These are phyloP conservation scores for Colletotrichum nymphaeae DNA, from an alignment of 2,329 filamentous ascomycete genomes.

Conservation along the genomic window DNA sequence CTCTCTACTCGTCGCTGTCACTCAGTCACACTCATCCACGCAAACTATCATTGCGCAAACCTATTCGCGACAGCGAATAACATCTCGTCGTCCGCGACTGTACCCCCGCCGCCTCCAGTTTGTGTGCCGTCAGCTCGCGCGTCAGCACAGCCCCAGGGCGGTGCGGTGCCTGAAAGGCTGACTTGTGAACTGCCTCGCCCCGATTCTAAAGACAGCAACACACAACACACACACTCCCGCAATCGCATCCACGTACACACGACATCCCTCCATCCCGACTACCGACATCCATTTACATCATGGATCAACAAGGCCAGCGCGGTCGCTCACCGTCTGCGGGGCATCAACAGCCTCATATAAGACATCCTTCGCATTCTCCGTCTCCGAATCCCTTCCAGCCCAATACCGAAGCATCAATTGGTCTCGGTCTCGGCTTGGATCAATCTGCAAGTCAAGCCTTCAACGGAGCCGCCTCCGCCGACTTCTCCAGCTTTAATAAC, in stretches of 20 bases:
- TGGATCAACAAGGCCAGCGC: slow-evolving; percentile 56
- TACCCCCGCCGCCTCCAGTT: slow-evolving; percentile 33
- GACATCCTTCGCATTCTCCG: slow-evolving; percentile 70
- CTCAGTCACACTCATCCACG: slow-evolving; percentile 14
- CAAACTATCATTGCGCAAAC: slow-evolving; percentile 7
- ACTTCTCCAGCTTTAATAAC: slow-evolving; percentile 59
- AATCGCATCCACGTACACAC: slow-evolving; percentile 19
- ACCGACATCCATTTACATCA: slow-evolving; percentile 40
- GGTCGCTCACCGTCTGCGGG: slow-evolving; percentile 72
- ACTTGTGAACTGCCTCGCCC: slow-evolving; percentile 58
- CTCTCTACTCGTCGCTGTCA: not conserved
- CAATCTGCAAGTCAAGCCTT: slow-evolving; percentile 56
- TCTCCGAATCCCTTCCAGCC: slow-evolving; percentile 68
- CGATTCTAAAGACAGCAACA: slow-evolving; percentile 50
- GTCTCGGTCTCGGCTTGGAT: slow-evolving; percentile 70
- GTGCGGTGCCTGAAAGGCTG: slow-evolving; percentile 57
- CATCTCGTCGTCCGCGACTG: slow-evolving; percentile 22
- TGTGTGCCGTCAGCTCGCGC: slow-evolving; percentile 41
- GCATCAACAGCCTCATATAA: slow-evolving; percentile 73
- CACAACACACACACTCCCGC: slow-evolving; percentile 14
- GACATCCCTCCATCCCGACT: slow-evolving; percentile 36
- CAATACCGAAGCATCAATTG: slow-evolving; percentile 56
- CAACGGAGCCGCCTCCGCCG: slow-evolving; percentile 51
- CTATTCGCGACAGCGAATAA: slow-evolving; percentile 31
- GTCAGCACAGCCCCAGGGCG: slow-evolving; percentile 55